A percentile compares a stretch with the other conserved stretches of the same genome.
These are phyloP conservation scores for Blastobotrys illinoisensis DNA, from an alignment of 1,139 yeast species.

Conservation along the genomic window DNA sequence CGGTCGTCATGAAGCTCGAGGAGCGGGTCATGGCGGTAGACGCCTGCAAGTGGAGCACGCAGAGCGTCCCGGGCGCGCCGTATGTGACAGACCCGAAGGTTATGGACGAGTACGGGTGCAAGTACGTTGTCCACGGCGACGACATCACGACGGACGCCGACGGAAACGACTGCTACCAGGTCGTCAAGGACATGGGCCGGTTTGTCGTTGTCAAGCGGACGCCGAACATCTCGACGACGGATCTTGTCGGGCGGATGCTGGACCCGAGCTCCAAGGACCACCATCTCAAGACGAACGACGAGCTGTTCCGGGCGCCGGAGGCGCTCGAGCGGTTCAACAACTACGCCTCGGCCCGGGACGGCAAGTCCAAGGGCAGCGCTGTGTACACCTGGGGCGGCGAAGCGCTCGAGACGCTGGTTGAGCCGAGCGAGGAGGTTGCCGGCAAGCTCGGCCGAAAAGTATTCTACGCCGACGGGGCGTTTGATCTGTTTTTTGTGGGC, in stretches of 20 bases:
- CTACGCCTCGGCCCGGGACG: slow-evolving; percentile 68
- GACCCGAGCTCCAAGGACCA: slow-evolving; percentile 49
- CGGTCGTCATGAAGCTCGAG: slow-evolving; percentile 79
- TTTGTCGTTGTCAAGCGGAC: slow-evolving; percentile 88
- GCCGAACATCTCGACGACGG: slow-evolving; percentile 91
- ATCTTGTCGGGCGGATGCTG: slow-evolving; percentile 87
- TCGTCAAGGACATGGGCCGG: slow-evolving; percentile 77
- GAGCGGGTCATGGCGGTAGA: slow-evolving; percentile 81
- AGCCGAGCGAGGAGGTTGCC: slow-evolving; percentile 27
- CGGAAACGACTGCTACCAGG: slow-evolving; percentile 88
- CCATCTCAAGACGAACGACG: slow-evolving; percentile 41
- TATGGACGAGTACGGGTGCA: slow-evolving; percentile 69
- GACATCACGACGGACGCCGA: slow-evolving; percentile 94
- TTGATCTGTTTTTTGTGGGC: slow-evolving; percentile 90
- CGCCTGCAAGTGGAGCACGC: slow-evolving; percentile 86
- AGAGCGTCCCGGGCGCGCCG: slow-evolving; percentile 74
- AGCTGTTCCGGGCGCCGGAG: slow-evolving; percentile 18
- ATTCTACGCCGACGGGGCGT: slow-evolving; percentile 75
- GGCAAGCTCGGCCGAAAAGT: slow-evolving; percentile 27
- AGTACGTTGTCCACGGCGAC: slow-evolving; percentile 94
- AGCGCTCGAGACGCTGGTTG: slow-evolving; percentile 24
- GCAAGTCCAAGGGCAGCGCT: slow-evolving; percentile 52
- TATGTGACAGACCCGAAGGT: slow-evolving; percentile 88
- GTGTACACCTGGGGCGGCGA: slow-evolving; percentile 41
- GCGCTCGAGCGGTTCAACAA: slow-evolving; percentile 39